phyloP scores from a whole-genome alignment of 441 rosid species.

The Eruca vesicaria region DNA sequence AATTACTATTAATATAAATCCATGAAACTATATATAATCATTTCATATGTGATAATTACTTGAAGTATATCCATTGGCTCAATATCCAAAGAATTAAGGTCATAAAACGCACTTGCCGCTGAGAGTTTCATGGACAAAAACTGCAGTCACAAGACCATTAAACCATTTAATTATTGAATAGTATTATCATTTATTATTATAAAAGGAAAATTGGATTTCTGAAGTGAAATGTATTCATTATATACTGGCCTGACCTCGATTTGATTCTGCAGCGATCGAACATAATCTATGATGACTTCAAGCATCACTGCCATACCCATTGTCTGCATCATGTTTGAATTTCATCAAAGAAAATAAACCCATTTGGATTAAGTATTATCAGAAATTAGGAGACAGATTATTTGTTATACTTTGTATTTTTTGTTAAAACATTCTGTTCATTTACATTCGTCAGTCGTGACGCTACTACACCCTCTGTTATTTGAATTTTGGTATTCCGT shows the following conservation, averaged over 20 bases:
- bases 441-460: neutral
- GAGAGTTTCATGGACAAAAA: constrained; percentile 82
- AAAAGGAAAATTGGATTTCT: neutral
- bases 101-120: constrained; percentile 63
- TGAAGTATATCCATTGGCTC: constrained; percentile 29
- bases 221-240: neutral
- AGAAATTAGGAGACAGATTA: neutral
- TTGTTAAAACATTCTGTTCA: neutral
- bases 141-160: constrained; percentile 33
- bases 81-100: constrained; percentile 47
- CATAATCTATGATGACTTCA: constrained; percentile 73
- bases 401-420: neutral
- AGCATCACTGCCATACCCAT: constrained; percentile 89
- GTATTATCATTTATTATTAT: neutral
- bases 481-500: neutral
- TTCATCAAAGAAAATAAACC: neutral
- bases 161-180: neutral
- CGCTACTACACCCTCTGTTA: neutral
- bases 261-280: constrained; percentile 74
- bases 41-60: constrained; percentile 22
- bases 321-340: constrained; percentile 43
- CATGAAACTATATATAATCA: neutral
- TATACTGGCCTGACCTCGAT: constrained; percentile 51
- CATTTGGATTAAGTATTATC: neutral
- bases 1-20: neutral